Conservation (phyloP, 208 protist species). For the Acanthamoeba culbertsoni region DNA sequence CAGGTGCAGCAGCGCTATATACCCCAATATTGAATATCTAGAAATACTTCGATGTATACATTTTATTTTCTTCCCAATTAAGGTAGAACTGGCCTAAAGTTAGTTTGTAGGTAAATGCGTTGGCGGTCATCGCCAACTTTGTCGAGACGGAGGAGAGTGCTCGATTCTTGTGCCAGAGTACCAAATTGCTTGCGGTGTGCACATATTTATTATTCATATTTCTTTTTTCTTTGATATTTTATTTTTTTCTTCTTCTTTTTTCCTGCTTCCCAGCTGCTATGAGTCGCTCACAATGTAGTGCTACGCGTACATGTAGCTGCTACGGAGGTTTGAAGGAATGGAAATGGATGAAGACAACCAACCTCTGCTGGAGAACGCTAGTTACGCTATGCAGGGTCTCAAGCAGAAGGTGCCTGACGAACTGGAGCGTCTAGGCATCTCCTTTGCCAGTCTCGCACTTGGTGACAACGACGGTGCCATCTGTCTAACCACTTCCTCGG, state of each 20-base stretch:
- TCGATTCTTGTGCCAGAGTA: neutral
- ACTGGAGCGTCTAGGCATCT: constrained; percentile 45
- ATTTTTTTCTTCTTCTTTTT: neutral
- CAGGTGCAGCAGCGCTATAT: neutral
- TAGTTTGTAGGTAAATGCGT: neutral
- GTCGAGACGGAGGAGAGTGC: constrained; percentile 49
- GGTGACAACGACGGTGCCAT: neutral
- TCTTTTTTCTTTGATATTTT: neutral
- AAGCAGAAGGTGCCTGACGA: constrained; percentile 42
- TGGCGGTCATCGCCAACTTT: constrained; percentile 60
- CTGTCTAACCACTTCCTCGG: no score
- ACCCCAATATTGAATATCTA: neutral
- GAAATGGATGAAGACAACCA: constrained; percentile 15
- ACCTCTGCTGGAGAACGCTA: constrained; percentile 49
- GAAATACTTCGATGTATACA: neutral
- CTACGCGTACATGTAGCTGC: neutral
- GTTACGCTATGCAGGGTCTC: constrained; percentile 55
- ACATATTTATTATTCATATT: neutral
- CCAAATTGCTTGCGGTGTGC: constrained; percentile 13
- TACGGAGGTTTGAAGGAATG: neutral
- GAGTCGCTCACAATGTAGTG: neutral
- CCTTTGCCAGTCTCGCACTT: neutral
- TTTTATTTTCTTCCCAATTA: neutral
- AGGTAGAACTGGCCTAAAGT: no score
- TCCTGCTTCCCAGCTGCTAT: neutral